A percentile compares a stretch with the other conserved stretches of the same genome.
These are phyloP conservation scores for Pichia deserticola DNA, from an alignment of 805 yeast genomes.

Conservation along the genomic window DNA sequence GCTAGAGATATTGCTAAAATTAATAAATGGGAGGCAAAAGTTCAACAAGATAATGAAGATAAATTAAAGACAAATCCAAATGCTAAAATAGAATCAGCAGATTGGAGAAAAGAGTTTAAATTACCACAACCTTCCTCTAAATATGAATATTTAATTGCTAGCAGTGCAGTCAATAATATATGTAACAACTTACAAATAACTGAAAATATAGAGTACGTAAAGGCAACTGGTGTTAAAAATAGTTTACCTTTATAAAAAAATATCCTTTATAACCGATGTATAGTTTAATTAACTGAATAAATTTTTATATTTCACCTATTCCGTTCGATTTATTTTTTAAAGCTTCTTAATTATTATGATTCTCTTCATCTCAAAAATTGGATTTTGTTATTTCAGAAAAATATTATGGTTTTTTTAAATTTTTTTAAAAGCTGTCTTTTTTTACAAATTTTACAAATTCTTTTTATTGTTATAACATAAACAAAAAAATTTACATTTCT, in stretches of 20 bases:
- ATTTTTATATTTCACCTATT: no score
- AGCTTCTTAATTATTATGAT: no score
- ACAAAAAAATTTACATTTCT: no score
- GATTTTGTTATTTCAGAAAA: no score
- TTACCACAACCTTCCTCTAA: conserved; percentile 72
- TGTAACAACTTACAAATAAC: conserved; percentile 66
- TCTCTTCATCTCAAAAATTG: no score
- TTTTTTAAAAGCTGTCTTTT: no score
- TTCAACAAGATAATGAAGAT: conserved; percentile 56
- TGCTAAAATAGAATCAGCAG: conserved; percentile 38
- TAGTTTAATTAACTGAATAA: background rate
- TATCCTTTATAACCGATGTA: no score
- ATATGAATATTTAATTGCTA: conserved; percentile 59
- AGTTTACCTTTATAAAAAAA: background rate
- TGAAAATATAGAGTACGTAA: conserved; percentile 59
- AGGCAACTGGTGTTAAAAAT: conserved; percentile 40
- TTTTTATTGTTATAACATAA: no score
- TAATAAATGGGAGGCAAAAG: conserved; percentile 65
- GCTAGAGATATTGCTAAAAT: conserved; percentile 64
- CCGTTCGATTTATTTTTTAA: no score
- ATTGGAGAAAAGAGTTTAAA: conserved; percentile 56
- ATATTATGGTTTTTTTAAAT: no score
- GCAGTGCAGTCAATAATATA: conserved; percentile 61
- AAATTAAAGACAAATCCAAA: conserved; percentile 53
- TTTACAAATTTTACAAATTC: no score